phyloP scores from a whole-genome alignment of 306 rosid species.

The Malus fusca region DNA sequence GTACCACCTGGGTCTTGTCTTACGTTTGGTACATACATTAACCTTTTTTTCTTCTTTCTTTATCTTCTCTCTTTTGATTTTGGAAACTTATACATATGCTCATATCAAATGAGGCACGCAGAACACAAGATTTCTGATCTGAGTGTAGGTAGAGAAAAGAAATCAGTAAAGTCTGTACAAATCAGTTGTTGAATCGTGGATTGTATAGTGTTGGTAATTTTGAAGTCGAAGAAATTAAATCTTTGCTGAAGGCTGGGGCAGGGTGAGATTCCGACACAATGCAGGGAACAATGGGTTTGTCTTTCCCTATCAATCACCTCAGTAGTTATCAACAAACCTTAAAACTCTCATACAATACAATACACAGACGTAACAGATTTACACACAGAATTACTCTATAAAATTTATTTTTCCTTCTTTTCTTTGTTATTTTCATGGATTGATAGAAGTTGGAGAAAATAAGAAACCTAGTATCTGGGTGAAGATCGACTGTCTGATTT shows the following conservation, averaged over 20 bases:
- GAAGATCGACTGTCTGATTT: background rate
- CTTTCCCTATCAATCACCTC: background rate
- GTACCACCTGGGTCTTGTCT: slow-evolving; percentile 53
- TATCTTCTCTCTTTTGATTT: background rate
- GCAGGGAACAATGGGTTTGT: too few relatives aligned
- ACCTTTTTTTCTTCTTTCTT: background rate
- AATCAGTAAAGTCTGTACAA: too few relatives aligned
- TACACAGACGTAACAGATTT: background rate
- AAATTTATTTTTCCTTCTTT: background rate
- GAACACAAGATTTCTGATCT: background rate
- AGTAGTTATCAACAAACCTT: background rate
- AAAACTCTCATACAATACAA: background rate
- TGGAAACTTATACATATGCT: too few relatives aligned
- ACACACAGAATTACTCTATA: background rate
- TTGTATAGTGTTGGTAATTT: too few relatives aligned
- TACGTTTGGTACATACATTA: slow-evolving; percentile 56
- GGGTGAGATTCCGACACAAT: too few relatives aligned
- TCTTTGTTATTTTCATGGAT: background rate
- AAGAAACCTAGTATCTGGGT: background rate
- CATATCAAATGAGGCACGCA: background rate
- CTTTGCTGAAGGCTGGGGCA: too few relatives aligned
- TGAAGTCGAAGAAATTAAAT: too few relatives aligned
- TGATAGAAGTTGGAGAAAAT: background rate
- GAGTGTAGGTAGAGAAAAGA: too few relatives aligned
- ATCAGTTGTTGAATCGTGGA: too few relatives aligned